Percentiles rank a stretch among this genome's conserved stretches.
Evolutionary conservation across 179 eudicot genomes (phyloP).

Genomic region (Sideroxylon spinosum): DNA sequence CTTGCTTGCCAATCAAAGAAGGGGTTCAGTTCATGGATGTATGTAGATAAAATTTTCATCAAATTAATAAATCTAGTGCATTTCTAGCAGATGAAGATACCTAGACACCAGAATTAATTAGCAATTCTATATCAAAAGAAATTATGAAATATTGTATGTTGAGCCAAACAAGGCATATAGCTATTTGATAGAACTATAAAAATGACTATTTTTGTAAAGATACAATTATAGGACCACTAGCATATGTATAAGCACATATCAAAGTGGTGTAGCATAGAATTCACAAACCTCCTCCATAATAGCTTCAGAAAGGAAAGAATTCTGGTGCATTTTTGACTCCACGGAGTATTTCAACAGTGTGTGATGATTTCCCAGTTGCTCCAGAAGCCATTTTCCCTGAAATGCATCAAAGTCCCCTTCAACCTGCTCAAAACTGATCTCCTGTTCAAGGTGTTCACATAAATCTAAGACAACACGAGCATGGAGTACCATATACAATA

Average conservation of each 20-base stretch:
- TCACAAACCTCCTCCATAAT: constrained; percentile 90
- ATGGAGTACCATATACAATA: constrained; percentile 95
- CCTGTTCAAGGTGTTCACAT: constrained; percentile 77
- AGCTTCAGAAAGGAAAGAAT: constrained; percentile 86
- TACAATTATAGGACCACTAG: background rate
- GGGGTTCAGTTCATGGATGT: too few species aligned
- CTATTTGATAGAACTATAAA: background rate
- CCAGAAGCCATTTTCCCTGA: constrained; percentile 83
- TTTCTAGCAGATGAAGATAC: background rate
- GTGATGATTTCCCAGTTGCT: constrained; percentile 91
- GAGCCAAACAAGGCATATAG: background rate
- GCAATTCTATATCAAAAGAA: background rate
- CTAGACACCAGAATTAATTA: background rate
- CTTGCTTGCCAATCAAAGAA: too few species aligned
- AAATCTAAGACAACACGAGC: constrained; percentile 90
- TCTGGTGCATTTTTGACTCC: constrained; percentile 89
- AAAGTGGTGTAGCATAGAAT: background rate
- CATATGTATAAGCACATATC: background rate
- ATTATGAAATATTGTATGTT: background rate
- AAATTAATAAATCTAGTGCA: background rate
- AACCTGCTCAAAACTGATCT: constrained; percentile 86
- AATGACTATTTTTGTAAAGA: background rate
- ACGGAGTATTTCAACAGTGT: constrained; percentile 89
- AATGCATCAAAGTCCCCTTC: constrained; percentile 96
- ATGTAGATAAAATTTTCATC: background rate